Evolutionary conservation across 2,329 filamentous ascomycete genomes (phyloP), one percentile per base, ranked within the genome.

Genomic region (Paecilomyces niveus): DNA sequence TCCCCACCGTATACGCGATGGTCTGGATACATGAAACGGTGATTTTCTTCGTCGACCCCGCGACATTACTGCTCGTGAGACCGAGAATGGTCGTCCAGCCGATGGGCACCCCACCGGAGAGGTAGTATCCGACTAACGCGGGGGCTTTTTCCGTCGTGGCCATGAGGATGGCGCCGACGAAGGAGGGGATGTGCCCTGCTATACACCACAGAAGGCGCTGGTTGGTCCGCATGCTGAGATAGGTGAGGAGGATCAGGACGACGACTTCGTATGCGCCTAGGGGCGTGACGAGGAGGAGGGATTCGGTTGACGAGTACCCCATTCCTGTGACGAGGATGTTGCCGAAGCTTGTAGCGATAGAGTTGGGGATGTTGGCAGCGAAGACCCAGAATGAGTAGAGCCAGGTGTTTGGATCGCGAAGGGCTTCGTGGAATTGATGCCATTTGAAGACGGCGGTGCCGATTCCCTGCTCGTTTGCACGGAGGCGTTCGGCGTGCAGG

Each of bases 21-120:
- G 68, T 69, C 18, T 69, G 64, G 58, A 74, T 68, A n/a, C 65
- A 67, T 8, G 67, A 65, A 7, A 74, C 70, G 5, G 71, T 73
- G 11, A 72, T 64, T 54, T 74, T 74, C 64, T 74, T 74, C 0
- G 72, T 74, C 3, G 67, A 73, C 7, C 72, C 72, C 1, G 70
- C 70, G 3, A 72, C 65, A 49, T 74, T 74, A n/a, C 67, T 71
- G 32, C 70, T 72, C 39, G 71, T 71, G 3, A 76, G 62, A 0
- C 70, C 71, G 1, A 75, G 68, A 22, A 76, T 74, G 0, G 69
- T 74, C 8, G 72, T 73, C 72, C 71, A 75, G 5, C 72, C 72
- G 50, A 74, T 70, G 1, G 72, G 73, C 21, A 76, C 73, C 0
- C 72, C 71, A 1, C 72, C 72, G 3, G 65, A 67, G n/a, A 74